Conservation (phyloP, 2,329 filamentous ascomycete species). For the Penicillium sp. region DNA sequence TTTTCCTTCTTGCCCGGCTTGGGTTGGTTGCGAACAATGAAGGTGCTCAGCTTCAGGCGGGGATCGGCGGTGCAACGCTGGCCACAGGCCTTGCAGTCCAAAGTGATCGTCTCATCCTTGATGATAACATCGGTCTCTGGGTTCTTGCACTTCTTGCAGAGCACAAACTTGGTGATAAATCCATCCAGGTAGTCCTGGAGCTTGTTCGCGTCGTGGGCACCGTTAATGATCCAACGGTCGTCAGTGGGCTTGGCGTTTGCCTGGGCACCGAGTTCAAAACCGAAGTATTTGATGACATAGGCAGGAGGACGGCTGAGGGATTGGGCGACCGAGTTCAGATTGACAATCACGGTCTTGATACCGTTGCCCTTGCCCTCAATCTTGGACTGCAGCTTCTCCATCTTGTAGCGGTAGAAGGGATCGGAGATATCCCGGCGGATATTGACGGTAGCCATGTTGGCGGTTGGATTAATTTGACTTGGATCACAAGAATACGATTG, state of each 20-base stretch:
- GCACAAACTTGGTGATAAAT: slow-evolving; percentile 98
- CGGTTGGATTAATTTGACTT: slow-evolving; percentile 37
- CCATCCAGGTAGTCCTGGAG: slow-evolving; percentile 97
- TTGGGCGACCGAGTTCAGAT: slow-evolving; percentile 87
- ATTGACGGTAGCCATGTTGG: slow-evolving; percentile 95
- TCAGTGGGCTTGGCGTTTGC: slow-evolving; percentile 97
- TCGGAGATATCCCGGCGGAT: slow-evolving; percentile 97
- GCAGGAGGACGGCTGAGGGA: slow-evolving; percentile 88
- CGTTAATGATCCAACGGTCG: slow-evolving; percentile 99
- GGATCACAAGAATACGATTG: slow-evolving; percentile 30
- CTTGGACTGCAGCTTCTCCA: slow-evolving; percentile 98
- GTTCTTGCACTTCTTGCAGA: slow-evolving; percentile 99
- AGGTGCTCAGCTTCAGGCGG: slow-evolving; percentile 92
- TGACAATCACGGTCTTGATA: slow-evolving; percentile 98
- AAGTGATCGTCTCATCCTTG: slow-evolving; percentile 86
- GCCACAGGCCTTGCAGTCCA: slow-evolving; percentile 99
- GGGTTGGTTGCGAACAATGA: slow-evolving; percentile 88
- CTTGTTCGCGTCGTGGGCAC: slow-evolving; percentile 90
- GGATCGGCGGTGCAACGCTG: slow-evolving; percentile 88
- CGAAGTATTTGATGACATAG: slow-evolving; percentile 99
- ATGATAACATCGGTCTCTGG: slow-evolving; percentile 95
- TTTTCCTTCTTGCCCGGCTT: slow-evolving; percentile 97
- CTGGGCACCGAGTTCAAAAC: slow-evolving; percentile 97
- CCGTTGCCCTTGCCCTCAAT: slow-evolving; percentile 99
- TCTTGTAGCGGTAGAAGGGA: slow-evolving; percentile 99